Evolutionary conservation across 805 yeast genomes (phyloP), one percentile per base, ranked within the genome.

Genomic region (Teunomyces pallodes): DNA sequence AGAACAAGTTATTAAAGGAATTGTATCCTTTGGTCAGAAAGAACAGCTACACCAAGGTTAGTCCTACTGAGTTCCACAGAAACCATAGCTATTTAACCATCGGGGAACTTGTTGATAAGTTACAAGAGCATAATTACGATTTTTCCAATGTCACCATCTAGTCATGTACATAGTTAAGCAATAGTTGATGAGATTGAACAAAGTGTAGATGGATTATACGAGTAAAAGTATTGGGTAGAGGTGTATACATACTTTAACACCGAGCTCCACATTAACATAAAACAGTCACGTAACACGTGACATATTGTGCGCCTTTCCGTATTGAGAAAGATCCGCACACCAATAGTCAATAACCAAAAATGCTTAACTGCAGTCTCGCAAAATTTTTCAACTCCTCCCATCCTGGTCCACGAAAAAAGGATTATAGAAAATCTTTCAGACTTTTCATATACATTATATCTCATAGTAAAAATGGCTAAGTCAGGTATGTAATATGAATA

Each of bases 1-100:
- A 83, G 66, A 79, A 87, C 62, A 80, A 75, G 58, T 70, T 90
- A 43, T 64, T 87, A 49, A 70, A 75, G 49, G 69, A 65, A 42
- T 70, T 87, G 55, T 84, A 72, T 60, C 80, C 82, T 9, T 69
- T 69, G 32, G 86, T 75, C 47, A 70, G 70, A 58, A 57, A 59
- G 45, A 75, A 73, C 52, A 66, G 64, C 51, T 79, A 78, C 49
- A 75, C 74, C 44, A 65, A 64, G 1, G 45, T 83, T 9, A 65
- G 71, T 12, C 79, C 76, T 62, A 75, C 70, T 42, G 64, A 72
- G 43, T 86, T 84, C 60, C 67, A 74, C 50, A 61, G 65, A 26
- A 57, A 64, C 36, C 77, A 75, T 69, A 67, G 76, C 55, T 72
- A 66, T 47, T 61, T 74, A 54, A 58, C 77, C 30, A 72, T 76